A percentile compares a stretch with the other conserved stretches of the same genome.
Conservation (phyloP, 768 basidiomycete species). For the Suillus weaverae region DNA sequence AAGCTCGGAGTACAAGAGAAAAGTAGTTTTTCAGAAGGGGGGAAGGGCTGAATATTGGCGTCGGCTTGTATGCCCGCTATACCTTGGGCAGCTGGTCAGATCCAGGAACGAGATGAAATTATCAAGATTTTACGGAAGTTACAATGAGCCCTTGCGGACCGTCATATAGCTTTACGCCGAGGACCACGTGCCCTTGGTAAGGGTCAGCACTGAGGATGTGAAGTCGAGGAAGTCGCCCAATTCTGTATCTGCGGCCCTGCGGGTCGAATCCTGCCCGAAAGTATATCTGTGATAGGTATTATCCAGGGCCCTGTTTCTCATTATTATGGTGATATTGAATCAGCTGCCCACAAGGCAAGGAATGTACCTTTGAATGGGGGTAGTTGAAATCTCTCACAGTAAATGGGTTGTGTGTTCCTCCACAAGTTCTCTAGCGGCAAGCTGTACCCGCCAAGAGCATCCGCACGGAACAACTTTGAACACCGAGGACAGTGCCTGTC, state of each 20-base stretch:
- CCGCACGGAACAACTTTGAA: not conserved
- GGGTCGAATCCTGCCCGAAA: not conserved
- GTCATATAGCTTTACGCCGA: not conserved
- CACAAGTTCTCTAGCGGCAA: not conserved
- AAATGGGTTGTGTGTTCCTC: not conserved
- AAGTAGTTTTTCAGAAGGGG: not conserved
- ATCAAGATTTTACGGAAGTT: not conserved
- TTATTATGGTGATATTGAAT: slow-evolving; percentile 2
- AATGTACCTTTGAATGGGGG: not conserved
- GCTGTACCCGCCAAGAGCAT: not conserved
- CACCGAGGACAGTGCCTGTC: slow-evolving; percentile 1
- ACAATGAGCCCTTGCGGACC: not conserved
- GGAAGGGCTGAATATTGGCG: not conserved
- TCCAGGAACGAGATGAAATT: slow-evolving; percentile 1
- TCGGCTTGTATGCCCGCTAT: not conserved
- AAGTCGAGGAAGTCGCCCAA: not conserved
- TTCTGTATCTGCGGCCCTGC: not conserved
- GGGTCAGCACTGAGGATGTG: not conserved
- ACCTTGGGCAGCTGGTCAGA: not conserved
- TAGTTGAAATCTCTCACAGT: not conserved
- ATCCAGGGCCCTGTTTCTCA: not conserved
- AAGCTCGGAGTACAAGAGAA: not conserved
- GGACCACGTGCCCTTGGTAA: not conserved
- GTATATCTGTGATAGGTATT: not conserved
- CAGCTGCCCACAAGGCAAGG: not conserved